Conservation (phyloP, 192 early-diverging fungal species). For the Helicostylum pulchrum region DNA sequence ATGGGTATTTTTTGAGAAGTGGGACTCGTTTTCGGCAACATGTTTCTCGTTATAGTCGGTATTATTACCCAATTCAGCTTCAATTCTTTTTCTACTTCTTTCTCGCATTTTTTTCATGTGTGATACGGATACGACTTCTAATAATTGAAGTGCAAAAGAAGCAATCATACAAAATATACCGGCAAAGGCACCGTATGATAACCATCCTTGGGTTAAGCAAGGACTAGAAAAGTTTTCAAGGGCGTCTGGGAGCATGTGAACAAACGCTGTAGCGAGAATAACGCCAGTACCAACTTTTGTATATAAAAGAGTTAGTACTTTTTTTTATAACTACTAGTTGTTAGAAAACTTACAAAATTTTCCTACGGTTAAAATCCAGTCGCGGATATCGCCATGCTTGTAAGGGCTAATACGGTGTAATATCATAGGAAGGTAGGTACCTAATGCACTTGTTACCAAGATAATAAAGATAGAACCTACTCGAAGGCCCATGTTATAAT, state of each 20-base stretch:
- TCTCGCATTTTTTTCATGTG: background rate
- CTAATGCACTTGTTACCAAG: constrained; percentile 22
- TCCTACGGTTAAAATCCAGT: constrained; percentile 26
- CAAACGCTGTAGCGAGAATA: constrained; percentile 67
- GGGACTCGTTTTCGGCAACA: background rate
- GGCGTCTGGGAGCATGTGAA: constrained; percentile 68
- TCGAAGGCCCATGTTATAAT: constrained; percentile 29
- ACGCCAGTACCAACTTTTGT: constrained; percentile 57
- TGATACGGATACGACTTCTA: constrained; percentile 21
- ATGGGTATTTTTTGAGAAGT: background rate
- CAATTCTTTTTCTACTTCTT: background rate
- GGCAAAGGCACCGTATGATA: constrained; percentile 33
- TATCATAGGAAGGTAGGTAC: constrained; percentile 29
- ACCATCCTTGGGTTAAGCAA: constrained; percentile 34
- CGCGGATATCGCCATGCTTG: constrained; percentile 20
- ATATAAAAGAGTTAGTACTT: background rate
- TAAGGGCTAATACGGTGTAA: constrained; percentile 23
- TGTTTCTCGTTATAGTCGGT: background rate
- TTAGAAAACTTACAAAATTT: constrained; percentile 39
- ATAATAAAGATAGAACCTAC: constrained; percentile 39
- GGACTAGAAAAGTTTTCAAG: constrained; percentile 29
- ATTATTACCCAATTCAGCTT: background rate
- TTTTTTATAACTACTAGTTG: too few relatives aligned
- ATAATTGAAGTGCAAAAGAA: constrained; percentile 27
- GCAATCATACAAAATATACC: constrained; percentile 37